Base-by-base conservation (phyloP, 495 filamentous ascomycete species). In the Acidomyces sp. region DNA sequence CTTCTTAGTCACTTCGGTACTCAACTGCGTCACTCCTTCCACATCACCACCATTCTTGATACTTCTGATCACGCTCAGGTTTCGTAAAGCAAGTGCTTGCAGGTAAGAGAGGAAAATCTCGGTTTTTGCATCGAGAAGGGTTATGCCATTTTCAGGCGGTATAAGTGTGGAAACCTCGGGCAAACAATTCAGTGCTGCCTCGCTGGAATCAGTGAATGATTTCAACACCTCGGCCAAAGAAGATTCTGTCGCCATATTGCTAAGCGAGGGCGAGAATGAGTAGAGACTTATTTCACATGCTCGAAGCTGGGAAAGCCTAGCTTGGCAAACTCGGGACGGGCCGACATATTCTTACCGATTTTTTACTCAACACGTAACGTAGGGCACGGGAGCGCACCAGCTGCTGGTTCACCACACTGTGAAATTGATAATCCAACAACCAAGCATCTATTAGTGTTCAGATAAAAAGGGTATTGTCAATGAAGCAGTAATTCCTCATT, bases 41-140 rank as follows among this genome's bases (percentile, higher is more conserved):
- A 36, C 21, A 36, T 20, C 64, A 65, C 1, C 67, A 55, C 21
- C 46, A 31, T 34, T 28, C 31, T 46, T 43, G 34, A 50, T 21
- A n/a, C 36, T 25, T 13, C 83, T 73, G 13, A 95, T 57, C 58
- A 93, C 90, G 30, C 87, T 60, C 2, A 95, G 62, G 26, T 92
- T 79, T 34, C 96, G 64, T 49, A 94, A 93, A 22, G 88, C 83
- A 3, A 94, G 72, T 51, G 95, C 87, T 52, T 96, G 92, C 0
- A 96, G 66, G 63, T 97, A 97, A 1, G 92, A 85, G 30, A 97
- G 80, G 11, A 97, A 74, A 13, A 96, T 71, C 46, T 97, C 92
- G 66, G 84, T 93, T 59, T 97, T 97, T 37, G 80, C 72, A 55
- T 94, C 85, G 53, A 97, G 76, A 4, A 97, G 78, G 2, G 90